A percentile compares a stretch with the other conserved stretches of the same genome.
These are phyloP conservation scores for Uronychia setigera DNA, from an alignment of 73 alveolate species.

Conservation along the genomic window DNA sequence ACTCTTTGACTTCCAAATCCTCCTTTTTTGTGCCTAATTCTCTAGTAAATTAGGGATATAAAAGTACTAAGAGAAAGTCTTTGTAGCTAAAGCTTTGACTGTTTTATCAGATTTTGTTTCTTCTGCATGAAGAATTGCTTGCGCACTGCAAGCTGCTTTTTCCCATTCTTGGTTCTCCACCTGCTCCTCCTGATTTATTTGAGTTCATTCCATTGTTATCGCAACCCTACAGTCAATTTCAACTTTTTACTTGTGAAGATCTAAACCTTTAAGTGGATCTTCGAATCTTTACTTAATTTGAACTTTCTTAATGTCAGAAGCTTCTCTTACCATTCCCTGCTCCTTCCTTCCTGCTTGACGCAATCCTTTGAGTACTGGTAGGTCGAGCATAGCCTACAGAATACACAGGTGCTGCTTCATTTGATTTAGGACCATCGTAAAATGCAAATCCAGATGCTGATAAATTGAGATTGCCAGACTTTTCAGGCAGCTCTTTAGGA, in stretches of 20 bases:
- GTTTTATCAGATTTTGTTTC: not conserved
- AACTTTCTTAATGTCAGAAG: not conserved
- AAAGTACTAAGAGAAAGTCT: not conserved
- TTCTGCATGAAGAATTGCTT: not conserved
- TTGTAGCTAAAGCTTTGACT: not conserved
- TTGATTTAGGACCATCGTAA: not conserved
- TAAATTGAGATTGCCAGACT: not conserved
- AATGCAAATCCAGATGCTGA: not conserved
- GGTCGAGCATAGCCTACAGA: not conserved
- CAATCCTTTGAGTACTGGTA: not conserved
- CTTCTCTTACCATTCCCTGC: not conserved
- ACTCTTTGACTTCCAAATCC: not conserved
- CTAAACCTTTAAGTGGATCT: not conserved
- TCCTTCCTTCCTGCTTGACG: not conserved
- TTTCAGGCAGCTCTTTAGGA: too few relatives aligned
- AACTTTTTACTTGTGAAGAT: not conserved
- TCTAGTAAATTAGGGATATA: not conserved
- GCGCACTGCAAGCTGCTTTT: not conserved
- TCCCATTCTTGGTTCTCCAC: not conserved
- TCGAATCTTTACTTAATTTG: not conserved
- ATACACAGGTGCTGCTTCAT: not conserved
- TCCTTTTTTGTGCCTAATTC: not conserved
- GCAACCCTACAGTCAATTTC: too few relatives aligned
- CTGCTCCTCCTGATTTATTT: too few relatives aligned
- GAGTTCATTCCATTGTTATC: too few relatives aligned